These are phyloP conservation scores for Trypanosoma mega DNA, from an alignment of 208 protist genomes.

Conservation along the genomic window DNA sequence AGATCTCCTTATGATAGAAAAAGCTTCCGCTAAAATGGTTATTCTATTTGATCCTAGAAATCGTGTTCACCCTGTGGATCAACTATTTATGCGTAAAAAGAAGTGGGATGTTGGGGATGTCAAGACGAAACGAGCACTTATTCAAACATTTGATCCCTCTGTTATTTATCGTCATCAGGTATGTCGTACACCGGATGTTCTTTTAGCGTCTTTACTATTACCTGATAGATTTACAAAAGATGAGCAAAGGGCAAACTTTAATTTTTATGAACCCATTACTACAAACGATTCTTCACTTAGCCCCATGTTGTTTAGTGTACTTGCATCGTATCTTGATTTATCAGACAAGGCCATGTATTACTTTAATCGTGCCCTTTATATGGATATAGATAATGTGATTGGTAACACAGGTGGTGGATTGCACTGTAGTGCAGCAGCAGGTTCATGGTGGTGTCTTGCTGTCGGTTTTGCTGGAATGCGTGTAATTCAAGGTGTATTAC, in stretches of 20 bases:
- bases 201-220: conserved; percentile 78
- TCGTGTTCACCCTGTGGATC: conserved; percentile 83
- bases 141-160: conserved; percentile 71
- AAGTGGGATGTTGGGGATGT: conserved; percentile 73
- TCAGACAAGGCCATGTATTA: conserved; percentile 63
- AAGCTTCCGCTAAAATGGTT: conserved; percentile 68
- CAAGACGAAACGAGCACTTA: conserved; percentile 30
- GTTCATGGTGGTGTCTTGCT: conserved; percentile 78
- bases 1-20: conserved; percentile 74
- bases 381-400: conserved; percentile 77
- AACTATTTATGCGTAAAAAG: conserved; percentile 87
- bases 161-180: conserved; percentile 88
- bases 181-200: conserved; percentile 79
- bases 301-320: conserved; percentile 67
- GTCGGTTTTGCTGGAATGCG: conserved; percentile 84
- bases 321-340: conserved; percentile 63
- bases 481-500: conserved; percentile 62
- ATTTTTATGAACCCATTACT: conserved; percentile 88
- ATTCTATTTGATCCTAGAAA: conserved; percentile 77
- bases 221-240: conserved; percentile 75
- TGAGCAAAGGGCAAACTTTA: conserved; percentile 78
- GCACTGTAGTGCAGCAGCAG: conserved; percentile 71
- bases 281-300: conserved; percentile 74
- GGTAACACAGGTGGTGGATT: conserved; percentile 74
- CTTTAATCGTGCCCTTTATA: conserved; percentile 49